Percentiles rank a stretch among this genome's conserved stretches.
These are phyloP conservation scores for Cyclospora cayetanensis DNA, from an alignment of 169 alveolate species.

Conservation along the genomic window DNA sequence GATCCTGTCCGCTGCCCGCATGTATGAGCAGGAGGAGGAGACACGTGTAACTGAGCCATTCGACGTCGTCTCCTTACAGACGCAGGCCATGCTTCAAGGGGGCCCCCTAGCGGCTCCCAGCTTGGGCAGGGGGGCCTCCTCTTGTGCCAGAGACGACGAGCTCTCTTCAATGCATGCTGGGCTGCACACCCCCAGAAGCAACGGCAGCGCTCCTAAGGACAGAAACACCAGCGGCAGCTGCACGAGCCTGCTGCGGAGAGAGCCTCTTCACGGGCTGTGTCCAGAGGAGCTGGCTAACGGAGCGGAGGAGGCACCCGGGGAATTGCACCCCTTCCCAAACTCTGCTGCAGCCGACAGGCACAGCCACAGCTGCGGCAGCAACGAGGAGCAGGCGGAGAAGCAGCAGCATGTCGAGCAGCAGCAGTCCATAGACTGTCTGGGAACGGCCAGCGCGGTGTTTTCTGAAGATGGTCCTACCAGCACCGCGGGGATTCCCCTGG, in stretches of 20 bases:
- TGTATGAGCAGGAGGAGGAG: conserved; percentile 3
- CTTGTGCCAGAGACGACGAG: background rate
- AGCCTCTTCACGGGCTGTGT: background rate
- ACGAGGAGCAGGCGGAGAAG: background rate
- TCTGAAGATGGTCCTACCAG: background rate
- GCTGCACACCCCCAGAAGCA: background rate
- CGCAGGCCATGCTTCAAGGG: background rate
- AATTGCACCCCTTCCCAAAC: background rate
- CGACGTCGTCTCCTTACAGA: conserved; percentile 24
- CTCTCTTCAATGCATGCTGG: background rate
- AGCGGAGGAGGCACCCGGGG: background rate
- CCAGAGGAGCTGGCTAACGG: background rate
- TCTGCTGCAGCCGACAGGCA: background rate
- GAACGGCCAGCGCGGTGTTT: background rate
- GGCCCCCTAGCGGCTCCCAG: background rate
- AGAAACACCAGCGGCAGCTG: background rate
- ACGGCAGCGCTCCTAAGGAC: background rate
- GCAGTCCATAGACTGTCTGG: background rate
- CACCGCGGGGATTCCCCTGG: background rate
- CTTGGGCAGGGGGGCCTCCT: background rate
- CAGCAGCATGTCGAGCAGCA: conserved; percentile 21
- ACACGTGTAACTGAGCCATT: background rate
- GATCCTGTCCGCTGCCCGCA: conserved; percentile 60
- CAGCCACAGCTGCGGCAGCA: background rate
- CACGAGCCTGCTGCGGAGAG: background rate